Conservation (phyloP, 2,329 filamentous ascomycete species). For the Exophiala dermatitidis region DNA sequence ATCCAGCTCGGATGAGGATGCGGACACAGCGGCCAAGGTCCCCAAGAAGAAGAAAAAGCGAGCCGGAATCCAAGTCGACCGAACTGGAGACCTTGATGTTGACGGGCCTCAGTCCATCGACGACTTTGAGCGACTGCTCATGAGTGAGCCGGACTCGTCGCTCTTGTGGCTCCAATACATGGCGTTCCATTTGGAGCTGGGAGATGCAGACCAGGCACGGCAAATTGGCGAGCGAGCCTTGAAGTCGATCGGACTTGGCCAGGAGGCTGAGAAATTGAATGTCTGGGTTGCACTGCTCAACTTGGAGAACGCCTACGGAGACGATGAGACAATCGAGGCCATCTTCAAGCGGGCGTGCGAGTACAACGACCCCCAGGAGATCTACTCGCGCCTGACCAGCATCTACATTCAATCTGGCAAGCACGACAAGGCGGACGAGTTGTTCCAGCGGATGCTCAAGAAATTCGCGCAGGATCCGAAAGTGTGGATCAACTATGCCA, state of each 20-base stretch:
- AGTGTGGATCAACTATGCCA: conserved; percentile 91
- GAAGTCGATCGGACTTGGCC: conserved; percentile 80
- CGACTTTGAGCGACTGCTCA: conserved; percentile 87
- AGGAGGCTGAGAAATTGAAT: conserved; percentile 88
- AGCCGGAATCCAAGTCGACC: conserved; percentile 73
- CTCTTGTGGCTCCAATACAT: conserved; percentile 94
- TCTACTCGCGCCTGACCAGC: conserved; percentile 81
- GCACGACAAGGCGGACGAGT: conserved; percentile 71
- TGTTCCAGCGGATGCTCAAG: conserved; percentile 81
- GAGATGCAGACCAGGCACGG: conserved; percentile 79
- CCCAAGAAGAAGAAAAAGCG: conserved; percentile 68
- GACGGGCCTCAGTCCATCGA: conserved; percentile 81
- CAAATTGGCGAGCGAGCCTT: conserved; percentile 86
- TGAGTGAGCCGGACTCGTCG: conserved; percentile 90
- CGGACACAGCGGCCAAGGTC: conserved; percentile 42
- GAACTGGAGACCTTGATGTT: conserved; percentile 82
- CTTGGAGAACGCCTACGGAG: conserved; percentile 84
- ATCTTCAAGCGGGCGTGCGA: conserved; percentile 89
- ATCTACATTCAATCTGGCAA: conserved; percentile 93
- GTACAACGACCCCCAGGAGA: conserved; percentile 84
- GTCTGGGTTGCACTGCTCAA: conserved; percentile 94
- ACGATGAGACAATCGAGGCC: conserved; percentile 71
- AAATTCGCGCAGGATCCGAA: conserved; percentile 74
- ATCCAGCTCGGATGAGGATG: conserved; percentile 47
- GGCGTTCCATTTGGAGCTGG: conserved; percentile 93